A percentile compares a stretch with the other conserved stretches of the same genome.
phyloP scores from a whole-genome alignment of 768 basidiomycete genomes.

The Cystofilobasidium ferigula region DNA sequence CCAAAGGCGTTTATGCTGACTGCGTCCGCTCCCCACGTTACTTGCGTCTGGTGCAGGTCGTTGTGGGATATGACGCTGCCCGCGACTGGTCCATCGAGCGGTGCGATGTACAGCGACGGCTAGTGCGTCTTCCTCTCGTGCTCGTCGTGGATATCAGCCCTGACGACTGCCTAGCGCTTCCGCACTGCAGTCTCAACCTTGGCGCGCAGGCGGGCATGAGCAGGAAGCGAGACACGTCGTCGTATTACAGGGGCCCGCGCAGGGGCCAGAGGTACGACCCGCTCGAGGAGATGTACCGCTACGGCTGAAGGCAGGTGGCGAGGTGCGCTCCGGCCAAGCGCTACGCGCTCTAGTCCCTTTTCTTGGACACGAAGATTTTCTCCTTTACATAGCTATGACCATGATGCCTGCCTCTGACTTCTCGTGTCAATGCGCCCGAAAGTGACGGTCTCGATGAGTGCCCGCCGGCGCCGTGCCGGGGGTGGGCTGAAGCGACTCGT shows the following conservation, averaged over 20 bases:
- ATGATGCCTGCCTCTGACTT: too few species aligned
- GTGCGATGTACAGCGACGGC: background rate
- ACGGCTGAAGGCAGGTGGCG: background rate
- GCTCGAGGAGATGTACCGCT: background rate
- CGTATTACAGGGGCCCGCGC: background rate
- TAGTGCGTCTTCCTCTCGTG: background rate
- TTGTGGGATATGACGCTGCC: background rate
- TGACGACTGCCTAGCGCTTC: background rate
- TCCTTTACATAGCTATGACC: too few species aligned
- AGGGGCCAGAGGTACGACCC: background rate
- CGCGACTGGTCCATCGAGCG: background rate
- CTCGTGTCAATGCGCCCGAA: too few species aligned
- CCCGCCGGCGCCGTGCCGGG: too few species aligned
- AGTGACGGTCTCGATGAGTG: too few species aligned
- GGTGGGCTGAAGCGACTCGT: background rate
- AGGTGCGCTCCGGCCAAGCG: too few species aligned
- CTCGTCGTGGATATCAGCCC: too few species aligned
- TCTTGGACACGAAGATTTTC: too few species aligned
- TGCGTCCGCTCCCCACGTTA: background rate
- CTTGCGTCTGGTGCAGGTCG: conserved; percentile 15
- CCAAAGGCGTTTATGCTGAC: background rate
- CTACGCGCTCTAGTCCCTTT: too few species aligned
- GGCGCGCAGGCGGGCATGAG: background rate
- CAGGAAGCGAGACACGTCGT: background rate
- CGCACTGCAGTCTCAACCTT: background rate